Base-by-base conservation (phyloP, 2,329 filamentous ascomycete genomes). In the Canariomyces notabilis region DNA sequence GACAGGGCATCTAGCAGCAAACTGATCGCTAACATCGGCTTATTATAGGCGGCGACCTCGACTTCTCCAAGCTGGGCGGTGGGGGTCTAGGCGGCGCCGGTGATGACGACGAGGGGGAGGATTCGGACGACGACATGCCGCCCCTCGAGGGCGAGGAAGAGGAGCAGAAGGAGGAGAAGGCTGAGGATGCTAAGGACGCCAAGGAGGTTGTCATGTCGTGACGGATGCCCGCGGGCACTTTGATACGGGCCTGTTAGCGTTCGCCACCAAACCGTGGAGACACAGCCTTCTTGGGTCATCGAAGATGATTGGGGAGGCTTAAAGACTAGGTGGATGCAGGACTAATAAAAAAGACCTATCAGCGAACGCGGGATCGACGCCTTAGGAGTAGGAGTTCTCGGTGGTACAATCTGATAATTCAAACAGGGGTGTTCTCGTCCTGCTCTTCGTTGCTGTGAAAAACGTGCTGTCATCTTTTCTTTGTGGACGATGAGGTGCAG, bases 11-110 rank as follows among this genome's bases (percentile, higher is more conserved):
- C 8, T 8, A 6, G 16, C 29, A 29, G 19, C 11, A 38, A 26
- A 6, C 19, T 37, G 20, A 6, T 40, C 22, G 40, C 55, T 57
- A 49, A 58, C 53, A 60, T 52, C 37, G 18, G n/a, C 26, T 11
- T 37, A 37, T 35, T 19, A 31, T 39, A 49, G 41, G 43, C 31
- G 50, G 51, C 42, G 87, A 89, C 67, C 88, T 95, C 64, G 89
- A 95, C 71, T 95, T 95, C 81, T 93, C 87, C 61, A 94, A 95
- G 77, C 83, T 95, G 53, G 84, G 83, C 54, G 83, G 76, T 53
- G n/a, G n/a, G n/a, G n/a, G n/a, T n/a, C n/a, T n/a, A n/a, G n/a
- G n/a, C n/a, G 80, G 75, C 55, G 80, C 70, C 38, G 64, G 60
- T 37, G 71, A 68, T 35, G 73, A 68, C 22, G 79, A 75, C 20